Base-by-base conservation (phyloP, 768 basidiomycete species). In the Krasilnikovozyma curviuscula region DNA sequence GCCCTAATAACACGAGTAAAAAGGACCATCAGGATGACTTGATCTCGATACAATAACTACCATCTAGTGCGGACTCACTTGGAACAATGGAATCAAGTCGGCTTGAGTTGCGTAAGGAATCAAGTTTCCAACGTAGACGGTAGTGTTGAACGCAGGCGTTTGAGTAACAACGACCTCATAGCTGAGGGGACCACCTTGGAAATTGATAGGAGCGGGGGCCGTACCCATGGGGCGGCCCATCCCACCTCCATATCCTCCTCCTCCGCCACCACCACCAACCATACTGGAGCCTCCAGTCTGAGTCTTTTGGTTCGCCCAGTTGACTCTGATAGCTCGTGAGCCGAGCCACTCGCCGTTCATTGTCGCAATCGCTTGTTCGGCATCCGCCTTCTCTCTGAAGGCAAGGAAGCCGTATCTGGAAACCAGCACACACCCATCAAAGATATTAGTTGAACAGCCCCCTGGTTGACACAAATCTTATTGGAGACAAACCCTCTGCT, bases 321-420 rank as follows among this genome's bases (percentile, higher is more conserved):
- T 98, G 66, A 97, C 91, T 56, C 93, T 80, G 61, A 98, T 98
- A 53, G 93, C 93, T 52, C 93, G 78, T 27, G 86, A 86, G 41
- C 93, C 93, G 31, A 98, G 74, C 86, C 86, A 98, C 71, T 98
- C 91, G 49, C 93, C 93, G 62, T 98, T 98, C 93, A 98, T 98
- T 52, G 91, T 89, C 28, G 83, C 82, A 63, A 98, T 98, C 35
- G 93, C 93, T 66, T 97, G 93, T 65, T 98, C 93, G 28, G 93
- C 93, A 60, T 98, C 93, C 44, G 91, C 85, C 69, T 91, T 89
- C 71, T 98, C 93, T 59, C 91, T 61, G 48, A 44, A 44, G 19
- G 50, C 45, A 38, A 52, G 50, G 46, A 52, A 52, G 38, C 50
- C 50, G 40, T 52, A 52, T 18, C 50, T 46, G 30, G 28, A 13